Conservation (phyloP, 148 eudicot species). For the Amaranthus hypochondriacus region DNA sequence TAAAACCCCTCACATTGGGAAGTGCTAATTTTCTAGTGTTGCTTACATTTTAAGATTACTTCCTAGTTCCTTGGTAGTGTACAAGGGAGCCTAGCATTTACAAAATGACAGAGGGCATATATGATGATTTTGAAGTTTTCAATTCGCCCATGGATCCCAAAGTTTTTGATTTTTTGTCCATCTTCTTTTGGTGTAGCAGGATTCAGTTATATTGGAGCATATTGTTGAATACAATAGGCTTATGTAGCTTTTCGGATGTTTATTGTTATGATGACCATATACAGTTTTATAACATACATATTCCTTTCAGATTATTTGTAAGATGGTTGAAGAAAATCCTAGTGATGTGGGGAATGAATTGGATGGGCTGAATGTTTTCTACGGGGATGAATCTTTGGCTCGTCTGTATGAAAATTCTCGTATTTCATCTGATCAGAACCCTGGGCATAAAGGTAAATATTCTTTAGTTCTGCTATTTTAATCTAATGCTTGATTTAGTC, state of each 20-base stretch:
- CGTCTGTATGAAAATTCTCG: conserved; percentile 92
- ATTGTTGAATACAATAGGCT: neutral
- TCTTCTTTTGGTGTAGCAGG: neutral
- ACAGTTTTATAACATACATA: conserved; percentile 5
- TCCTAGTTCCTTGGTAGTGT: too few relatives aligned
- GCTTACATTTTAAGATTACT: too few relatives aligned
- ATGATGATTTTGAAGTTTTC: neutral
- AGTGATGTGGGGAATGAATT: conserved; percentile 86
- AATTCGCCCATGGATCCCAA: too few relatives aligned
- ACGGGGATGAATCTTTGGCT: conserved; percentile 89
- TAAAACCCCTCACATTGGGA: too few relatives aligned
- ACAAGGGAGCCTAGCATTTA: neutral
- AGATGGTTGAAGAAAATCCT: conserved; percentile 92
- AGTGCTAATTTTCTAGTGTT: too few relatives aligned
- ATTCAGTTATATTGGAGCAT: neutral
- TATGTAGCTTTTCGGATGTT: neutral
- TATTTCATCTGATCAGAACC: conserved; percentile 77
- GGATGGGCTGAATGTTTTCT: conserved; percentile 66
- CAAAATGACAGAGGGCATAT: neutral
- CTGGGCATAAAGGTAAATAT: conserved; percentile 61
- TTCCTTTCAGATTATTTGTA: conserved; percentile 67
- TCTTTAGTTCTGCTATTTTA: neutral
- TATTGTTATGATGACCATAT: neutral
- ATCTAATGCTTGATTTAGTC: conserved; percentile 10
- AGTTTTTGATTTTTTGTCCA: too few relatives aligned